phyloP scores from a whole-genome alignment of 441 rosid genomes.

The Eruca vesicaria region DNA sequence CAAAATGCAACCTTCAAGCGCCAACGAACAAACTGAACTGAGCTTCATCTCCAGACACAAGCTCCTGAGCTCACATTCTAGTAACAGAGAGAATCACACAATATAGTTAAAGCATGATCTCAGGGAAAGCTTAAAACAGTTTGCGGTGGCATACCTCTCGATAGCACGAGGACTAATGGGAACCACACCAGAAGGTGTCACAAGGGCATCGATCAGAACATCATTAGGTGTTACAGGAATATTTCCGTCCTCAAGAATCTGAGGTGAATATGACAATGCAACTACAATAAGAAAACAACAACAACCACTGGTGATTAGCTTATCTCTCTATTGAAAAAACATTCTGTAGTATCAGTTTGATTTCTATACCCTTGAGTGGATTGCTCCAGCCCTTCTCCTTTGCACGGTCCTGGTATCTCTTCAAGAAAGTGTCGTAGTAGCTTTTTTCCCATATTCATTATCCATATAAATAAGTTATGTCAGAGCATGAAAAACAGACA shows the following conservation, averaged over 20 bases:
- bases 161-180: slow-evolving; percentile 48
- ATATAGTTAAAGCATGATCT: background rate
- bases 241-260: slow-evolving; percentile 65
- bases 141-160: slow-evolving; percentile 26
- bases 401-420: slow-evolving; percentile 63
- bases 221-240: slow-evolving; percentile 65
- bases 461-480: slow-evolving; percentile 15
- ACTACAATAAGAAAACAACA: slow-evolving; percentile 43
- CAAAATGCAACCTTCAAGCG: slow-evolving; percentile 8
- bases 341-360: background rate
- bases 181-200: slow-evolving; percentile 65
- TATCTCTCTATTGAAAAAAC: background rate
- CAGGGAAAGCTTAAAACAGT: background rate
- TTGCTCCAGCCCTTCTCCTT: slow-evolving; percentile 59
- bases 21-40: background rate
- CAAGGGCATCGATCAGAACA: slow-evolving; percentile 68
- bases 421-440: slow-evolving; percentile 83
- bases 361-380: slow-evolving; percentile 66
- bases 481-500: background rate
- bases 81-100: slow-evolving; percentile 11
- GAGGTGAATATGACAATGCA: slow-evolving; percentile 79
- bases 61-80: slow-evolving; percentile 31
- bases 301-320: background rate
- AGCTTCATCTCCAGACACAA: slow-evolving; percentile 15
- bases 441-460: slow-evolving; percentile 38